A percentile compares a stretch with the other conserved stretches of the same genome.
These are phyloP conservation scores for Berberis vulgaris DNA, from an alignment of 164 flowering plant genomes.

Conservation along the genomic window DNA sequence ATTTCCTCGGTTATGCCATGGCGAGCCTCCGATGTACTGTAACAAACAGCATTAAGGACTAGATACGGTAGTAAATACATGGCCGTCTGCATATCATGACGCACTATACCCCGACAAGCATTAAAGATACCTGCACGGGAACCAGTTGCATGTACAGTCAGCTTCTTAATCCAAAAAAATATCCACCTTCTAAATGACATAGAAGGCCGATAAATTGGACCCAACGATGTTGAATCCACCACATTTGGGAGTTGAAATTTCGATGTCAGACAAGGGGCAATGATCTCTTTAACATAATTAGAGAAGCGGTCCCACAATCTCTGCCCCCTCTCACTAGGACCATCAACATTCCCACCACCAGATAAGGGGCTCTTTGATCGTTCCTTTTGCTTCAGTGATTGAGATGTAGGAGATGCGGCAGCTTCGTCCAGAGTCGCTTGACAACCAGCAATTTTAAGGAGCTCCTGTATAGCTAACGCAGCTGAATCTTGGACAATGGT, in stretches of 20 bases:
- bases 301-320: conserved; percentile 93
- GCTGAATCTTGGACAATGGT: conserved; percentile 92
- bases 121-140: conserved; percentile 83
- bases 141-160: conserved; percentile 79
- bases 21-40: conserved; percentile 85
- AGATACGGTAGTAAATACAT: conserved; percentile 86
- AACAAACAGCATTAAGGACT: conserved; percentile 85
- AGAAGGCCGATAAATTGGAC: conserved; percentile 78
- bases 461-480: conserved; percentile 96
- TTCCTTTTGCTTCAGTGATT: conserved; percentile 27
- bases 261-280: conserved; percentile 97
- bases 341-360: conserved; percentile 13
- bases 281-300: conserved; percentile 90
- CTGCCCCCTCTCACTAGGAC: conserved; percentile 60
- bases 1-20: conserved; percentile 83
- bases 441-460: conserved; percentile 94
- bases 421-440: conserved; percentile 81
- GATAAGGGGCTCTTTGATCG: conserved; percentile 13
- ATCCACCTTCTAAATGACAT: conserved; percentile 97
- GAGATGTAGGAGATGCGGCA: conserved; percentile 29
- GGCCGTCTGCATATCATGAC: conserved; percentile 96
- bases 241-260: conserved; percentile 82
- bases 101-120: conserved; percentile 93
- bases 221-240: conserved; percentile 55
- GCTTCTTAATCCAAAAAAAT: conserved; percentile 76